Evolutionary conservation across 2,329 filamentous ascomycete species (phyloP), one percentile per base, ranked within the genome.

Genomic region (Neopestalotiopsis rosae): DNA sequence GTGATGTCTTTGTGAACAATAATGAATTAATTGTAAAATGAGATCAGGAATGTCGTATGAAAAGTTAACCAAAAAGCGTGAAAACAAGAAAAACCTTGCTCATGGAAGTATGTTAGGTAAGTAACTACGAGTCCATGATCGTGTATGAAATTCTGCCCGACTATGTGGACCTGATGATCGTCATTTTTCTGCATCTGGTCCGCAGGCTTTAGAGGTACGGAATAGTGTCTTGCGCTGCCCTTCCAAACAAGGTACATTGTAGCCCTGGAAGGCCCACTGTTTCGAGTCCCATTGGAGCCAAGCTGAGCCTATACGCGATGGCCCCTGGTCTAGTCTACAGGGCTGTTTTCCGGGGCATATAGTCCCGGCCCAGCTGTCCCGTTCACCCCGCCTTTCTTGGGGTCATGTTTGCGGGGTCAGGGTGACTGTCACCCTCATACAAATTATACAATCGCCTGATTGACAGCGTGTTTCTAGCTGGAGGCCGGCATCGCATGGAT

Each of bases 341-440:
- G 45, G 45, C 45, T 52, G 20, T n/a, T 24, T 52, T 52, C 45
- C 45, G 45, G 42, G 45, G 45, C 45, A 52, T 4, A n/a, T 52
- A 20, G 45, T 17, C 45, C 20, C 34, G 34, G 34, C 34, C 34
- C 34, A 38, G 10, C 6, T 38, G 34, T 10, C 34, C 34, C 45
- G 45, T n/a, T 52, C 20, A n/a, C 45, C 45, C 45, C 45, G 45
- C 45, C 45, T 52, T 52, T 52, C 45, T 10, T 38, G 45, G 45
- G 34, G 45, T n/a, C 9, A 24, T 52, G 3, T 52, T 3, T 20
- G 20, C 24, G 57, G 57, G 24, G 57, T 59, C 10, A 59, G 57
- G 57, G 57, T 30, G 57, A 59, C 57, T 30, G 57, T 59, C 57
- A 34, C 57, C 57, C 57, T 59, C 24, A 49, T 49, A n/a, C 10